These are phyloP conservation scores for Coemansia sp. DNA, from an alignment of 192 early-diverging fungal species.

Conservation along the genomic window DNA sequence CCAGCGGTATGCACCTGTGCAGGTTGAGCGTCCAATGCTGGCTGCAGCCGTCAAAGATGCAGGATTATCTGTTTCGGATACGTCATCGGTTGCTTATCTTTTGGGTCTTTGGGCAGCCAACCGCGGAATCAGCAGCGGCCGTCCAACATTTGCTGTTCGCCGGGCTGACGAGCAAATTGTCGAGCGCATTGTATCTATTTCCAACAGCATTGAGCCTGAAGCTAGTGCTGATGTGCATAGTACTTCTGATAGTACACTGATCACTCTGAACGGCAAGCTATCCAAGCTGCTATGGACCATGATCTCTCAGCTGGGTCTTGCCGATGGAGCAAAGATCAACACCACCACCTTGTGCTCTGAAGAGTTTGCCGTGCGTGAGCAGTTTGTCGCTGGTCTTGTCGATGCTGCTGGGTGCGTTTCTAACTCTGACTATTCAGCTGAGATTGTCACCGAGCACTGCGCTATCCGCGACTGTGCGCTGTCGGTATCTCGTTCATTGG, in stretches of 20 bases:
- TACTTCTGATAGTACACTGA: neutral
- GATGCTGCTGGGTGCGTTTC: conserved; percentile 19
- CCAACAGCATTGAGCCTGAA: neutral
- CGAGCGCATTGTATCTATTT: conserved; percentile 12
- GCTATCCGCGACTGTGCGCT: conserved; percentile 7
- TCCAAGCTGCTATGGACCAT: conserved; percentile 1
- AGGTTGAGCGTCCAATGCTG: conserved; percentile 15
- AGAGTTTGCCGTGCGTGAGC: conserved; percentile 29
- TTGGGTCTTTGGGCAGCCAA: conserved; percentile 20
- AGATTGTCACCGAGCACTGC: neutral
- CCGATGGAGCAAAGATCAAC: neutral
- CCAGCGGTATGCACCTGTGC: conserved; percentile 31
- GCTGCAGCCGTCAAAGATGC: conserved; percentile 3
- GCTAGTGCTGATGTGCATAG: neutral
- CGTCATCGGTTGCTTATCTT: conserved; percentile 24
- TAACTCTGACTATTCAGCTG: too few relatives aligned
- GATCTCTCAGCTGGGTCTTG: neutral
- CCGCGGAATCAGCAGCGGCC: neutral
- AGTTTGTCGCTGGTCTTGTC: conserved; percentile 36
- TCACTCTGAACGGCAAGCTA: conserved; percentile 5
- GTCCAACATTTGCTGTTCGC: conserved; percentile 6
- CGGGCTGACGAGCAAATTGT: conserved; percentile 7
- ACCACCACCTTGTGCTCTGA: conserved; percentile 4
- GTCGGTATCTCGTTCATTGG: conserved; percentile 18
- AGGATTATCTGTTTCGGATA: neutral